Conservation (phyloP, 225 moss, liverwort and hornwort species). For the Straminergon stramineum region DNA sequence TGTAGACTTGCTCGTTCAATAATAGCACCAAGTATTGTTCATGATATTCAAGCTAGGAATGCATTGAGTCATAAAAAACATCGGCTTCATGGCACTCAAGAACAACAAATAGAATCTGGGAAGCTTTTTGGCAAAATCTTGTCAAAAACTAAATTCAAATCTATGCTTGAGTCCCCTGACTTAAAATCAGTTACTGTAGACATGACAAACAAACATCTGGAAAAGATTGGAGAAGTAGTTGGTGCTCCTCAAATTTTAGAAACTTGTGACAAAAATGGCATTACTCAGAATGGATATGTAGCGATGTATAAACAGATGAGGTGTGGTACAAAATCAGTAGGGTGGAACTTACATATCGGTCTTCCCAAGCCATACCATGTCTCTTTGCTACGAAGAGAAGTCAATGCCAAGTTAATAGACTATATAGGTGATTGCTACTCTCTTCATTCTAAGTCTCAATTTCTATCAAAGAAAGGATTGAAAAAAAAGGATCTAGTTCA, state of each 20-base stretch:
- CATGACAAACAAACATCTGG: not conserved
- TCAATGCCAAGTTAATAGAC: not conserved
- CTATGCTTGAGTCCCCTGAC: not conserved
- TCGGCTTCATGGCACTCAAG: not conserved
- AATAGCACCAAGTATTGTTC: not conserved
- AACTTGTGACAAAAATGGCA: not conserved
- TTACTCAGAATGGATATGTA: not conserved
- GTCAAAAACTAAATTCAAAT: not conserved
- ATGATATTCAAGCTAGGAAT: not conserved
- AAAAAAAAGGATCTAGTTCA: not conserved
- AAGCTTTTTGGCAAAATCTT: not conserved
- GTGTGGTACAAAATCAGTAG: not conserved
- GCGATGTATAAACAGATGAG: not conserved
- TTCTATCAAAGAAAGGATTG: not conserved
- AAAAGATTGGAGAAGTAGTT: not conserved
- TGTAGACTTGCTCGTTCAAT: not conserved
- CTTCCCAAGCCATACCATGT: not conserved
- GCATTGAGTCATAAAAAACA: not conserved
- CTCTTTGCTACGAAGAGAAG: not conserved
- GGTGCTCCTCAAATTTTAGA: not conserved
- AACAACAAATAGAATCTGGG: not conserved
- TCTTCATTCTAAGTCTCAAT: not conserved
- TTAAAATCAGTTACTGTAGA: not conserved
- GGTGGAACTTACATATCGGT: not conserved
- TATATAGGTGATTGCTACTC: not conserved